A percentile compares a stretch with the other conserved stretches of the same genome.
phyloP scores from a whole-genome alignment of 352 stramenopile genomes.

The Phytophthora palmivora region DNA sequence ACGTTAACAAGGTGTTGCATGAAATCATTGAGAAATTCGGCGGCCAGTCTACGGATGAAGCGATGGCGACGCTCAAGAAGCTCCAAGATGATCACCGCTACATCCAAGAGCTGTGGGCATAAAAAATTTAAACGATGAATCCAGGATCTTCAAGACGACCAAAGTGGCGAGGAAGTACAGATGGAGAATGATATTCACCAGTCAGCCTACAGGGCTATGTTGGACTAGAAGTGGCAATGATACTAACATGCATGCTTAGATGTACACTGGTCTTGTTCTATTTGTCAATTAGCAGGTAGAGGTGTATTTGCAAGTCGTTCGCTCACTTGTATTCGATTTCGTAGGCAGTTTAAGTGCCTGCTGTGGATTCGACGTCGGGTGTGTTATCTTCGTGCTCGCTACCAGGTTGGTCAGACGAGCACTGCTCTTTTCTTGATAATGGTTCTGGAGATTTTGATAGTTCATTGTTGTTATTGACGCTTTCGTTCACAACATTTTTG shows the following conservation, averaged over 20 bases:
- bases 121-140: slow-evolving; percentile 19
- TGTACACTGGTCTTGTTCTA: slow-evolving; percentile 22
- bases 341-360: background rate
- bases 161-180: slow-evolving; percentile 2
- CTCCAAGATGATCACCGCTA: slow-evolving; percentile 92
- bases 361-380: slow-evolving; percentile 1
- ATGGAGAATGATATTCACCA: slow-evolving; percentile 8
- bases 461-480: slow-evolving; percentile 27
- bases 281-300: slow-evolving; percentile 3
- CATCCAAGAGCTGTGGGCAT: slow-evolving; percentile 97
- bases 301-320: too few relatives aligned
- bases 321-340: background rate
- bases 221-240: slow-evolving; percentile 36
- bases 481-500: slow-evolving; percentile 11
- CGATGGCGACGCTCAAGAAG: slow-evolving; percentile 87
- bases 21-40: slow-evolving; percentile 83
- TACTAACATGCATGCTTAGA: slow-evolving; percentile 35
- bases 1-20: slow-evolving; percentile 94
- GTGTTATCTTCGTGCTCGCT: slow-evolving; percentile 23
- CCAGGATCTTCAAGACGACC: slow-evolving; percentile 6
- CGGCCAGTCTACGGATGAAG: slow-evolving; percentile 58
- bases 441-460: slow-evolving; percentile 1
- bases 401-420: slow-evolving; percentile 11
- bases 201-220: slow-evolving; percentile 4
- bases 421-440: slow-evolving; percentile 9